These are phyloP conservation scores for Apiotrichum montevideense DNA, from an alignment of 1,284 basidiomycete species.

Conservation along the genomic window DNA sequence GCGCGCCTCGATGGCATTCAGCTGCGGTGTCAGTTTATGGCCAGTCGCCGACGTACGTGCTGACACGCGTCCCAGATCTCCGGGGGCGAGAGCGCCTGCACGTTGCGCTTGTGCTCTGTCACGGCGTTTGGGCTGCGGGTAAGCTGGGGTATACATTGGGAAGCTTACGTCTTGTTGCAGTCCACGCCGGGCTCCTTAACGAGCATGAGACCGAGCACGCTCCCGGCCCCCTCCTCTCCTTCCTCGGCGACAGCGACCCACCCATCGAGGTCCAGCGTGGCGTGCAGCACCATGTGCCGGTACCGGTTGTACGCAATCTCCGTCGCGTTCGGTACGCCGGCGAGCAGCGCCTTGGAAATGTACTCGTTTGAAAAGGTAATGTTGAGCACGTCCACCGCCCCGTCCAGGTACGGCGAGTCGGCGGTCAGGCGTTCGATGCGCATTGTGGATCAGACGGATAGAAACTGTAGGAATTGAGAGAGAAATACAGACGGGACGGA, in stretches of 20 bases:
- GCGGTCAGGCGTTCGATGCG: background rate
- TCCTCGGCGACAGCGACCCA: background rate
- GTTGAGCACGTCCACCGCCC: background rate
- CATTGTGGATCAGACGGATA: background rate
- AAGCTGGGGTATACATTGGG: background rate
- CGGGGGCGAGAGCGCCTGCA: background rate
- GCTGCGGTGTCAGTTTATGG: background rate
- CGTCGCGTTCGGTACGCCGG: background rate
- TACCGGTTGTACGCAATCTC: background rate
- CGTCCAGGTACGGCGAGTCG: background rate
- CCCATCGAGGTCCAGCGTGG: background rate
- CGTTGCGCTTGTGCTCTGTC: background rate
- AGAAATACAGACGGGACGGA: no score
- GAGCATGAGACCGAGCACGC: background rate
- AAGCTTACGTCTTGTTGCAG: background rate
- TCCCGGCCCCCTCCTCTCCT: background rate
- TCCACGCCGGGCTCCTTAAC: constrained; percentile 1
- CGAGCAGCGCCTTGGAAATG: background rate
- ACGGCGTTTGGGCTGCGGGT: background rate
- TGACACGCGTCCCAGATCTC: background rate
- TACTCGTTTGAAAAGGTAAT: background rate
- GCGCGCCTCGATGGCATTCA: background rate
- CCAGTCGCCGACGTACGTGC: background rate
- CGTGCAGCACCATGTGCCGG: background rate
- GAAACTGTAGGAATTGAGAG: no score